Base-by-base conservation (phyloP, 768 basidiomycete species). In the Rhodocollybia butyracea region DNA sequence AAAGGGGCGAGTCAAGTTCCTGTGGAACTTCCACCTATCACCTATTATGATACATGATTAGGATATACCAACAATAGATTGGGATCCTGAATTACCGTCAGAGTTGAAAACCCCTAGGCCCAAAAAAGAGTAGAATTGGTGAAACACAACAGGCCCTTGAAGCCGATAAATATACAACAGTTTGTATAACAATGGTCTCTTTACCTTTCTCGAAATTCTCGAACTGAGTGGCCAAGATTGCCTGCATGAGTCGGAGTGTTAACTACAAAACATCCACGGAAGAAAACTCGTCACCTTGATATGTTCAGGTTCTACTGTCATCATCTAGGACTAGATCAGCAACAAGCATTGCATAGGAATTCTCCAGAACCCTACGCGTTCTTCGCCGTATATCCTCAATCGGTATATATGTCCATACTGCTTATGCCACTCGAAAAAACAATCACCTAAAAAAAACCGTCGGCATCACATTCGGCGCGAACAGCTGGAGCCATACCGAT, bases 1-100 rank as follows among this genome's bases (percentile, higher is more conserved):
- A 71, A 84, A 86, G 0, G 85, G 85, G 2, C 85, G 76, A 0
- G 81, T 80, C 70, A 85, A 82, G 0, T 74, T 63, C 13, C 83
- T 79, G 59, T 85, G 83, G 65, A 84, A 83, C 77, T 83, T 85
- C 84, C 84, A 85, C 66, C 76, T 74, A 2, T 82, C 81, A 17
- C 78, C 79, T 79, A 38, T 5, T 48, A 29, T 8, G n/a, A 10
- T 12, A 38, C 4, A 47, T 38, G 31, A 59, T 24, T 36, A 1
- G 26, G 31, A 15, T 17, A 17, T 27, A 19, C 31, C 5, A 39
- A 1, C 19, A 42, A 56, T 38, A 38, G 22, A 6, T 30, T 8
- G 22, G 3, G 19, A 13, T 19, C 22, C 21, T 7, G 26, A 30
- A 12, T 38, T 29, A 46, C 56, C 19, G 19, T 53, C 51, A 27